Evolutionary conservation across 2,329 filamentous ascomycete genomes (phyloP).

Genomic region (Colletotrichum sp.): DNA sequence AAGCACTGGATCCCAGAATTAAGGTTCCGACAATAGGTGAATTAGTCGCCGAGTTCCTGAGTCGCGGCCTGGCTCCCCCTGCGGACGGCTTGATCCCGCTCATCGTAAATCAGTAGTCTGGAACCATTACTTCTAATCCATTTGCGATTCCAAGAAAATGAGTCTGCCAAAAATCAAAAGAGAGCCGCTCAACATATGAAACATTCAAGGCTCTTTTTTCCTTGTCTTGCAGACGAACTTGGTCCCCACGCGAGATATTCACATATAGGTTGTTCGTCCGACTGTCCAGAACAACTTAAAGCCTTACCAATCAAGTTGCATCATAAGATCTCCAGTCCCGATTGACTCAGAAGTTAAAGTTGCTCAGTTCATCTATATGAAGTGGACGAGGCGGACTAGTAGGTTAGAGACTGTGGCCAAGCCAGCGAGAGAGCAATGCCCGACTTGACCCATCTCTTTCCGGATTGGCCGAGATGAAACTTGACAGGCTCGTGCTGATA

Average conservation of each 20-base stretch:
- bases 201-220: background rate
- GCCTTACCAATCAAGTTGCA: background rate
- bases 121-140: background rate
- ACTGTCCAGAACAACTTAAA: background rate
- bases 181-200: rapidly evolving
- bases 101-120: too few relatives aligned
- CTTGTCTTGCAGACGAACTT: background rate
- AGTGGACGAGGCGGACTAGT: background rate
- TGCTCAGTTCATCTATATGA: background rate
- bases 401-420: background rate
- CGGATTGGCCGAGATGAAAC: background rate
- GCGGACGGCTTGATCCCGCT: background rate
- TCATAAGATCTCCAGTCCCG: background rate
- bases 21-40: background rate
- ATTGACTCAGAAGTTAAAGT: background rate
- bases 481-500: background rate
- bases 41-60: background rate
- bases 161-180: background rate
- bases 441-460: background rate
- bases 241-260: background rate
- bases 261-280: background rate
- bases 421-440: background rate
- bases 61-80: background rate
- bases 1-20: background rate
- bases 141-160: background rate